These are phyloP conservation scores for Aspergillus oerlinghausenensis DNA, from an alignment of 2,329 filamentous ascomycete species.

Conservation along the genomic window DNA sequence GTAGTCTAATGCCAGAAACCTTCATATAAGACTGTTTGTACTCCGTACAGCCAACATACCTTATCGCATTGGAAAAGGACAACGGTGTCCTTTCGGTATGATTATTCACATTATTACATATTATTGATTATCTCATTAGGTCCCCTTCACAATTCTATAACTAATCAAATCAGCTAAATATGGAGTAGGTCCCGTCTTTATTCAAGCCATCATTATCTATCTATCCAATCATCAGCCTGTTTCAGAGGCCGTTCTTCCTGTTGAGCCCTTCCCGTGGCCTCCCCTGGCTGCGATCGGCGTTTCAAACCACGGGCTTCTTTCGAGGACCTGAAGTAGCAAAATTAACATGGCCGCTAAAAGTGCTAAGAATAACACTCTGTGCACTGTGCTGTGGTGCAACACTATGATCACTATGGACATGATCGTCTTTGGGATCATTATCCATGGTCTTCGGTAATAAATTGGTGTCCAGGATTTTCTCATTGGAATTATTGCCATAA, in stretches of 20 bases:
- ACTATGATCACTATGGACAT: not conserved
- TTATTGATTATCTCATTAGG: not conserved
- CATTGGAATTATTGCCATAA: not conserved
- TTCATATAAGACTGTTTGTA: not conserved
- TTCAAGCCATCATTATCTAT: not conserved
- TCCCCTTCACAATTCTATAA: not conserved
- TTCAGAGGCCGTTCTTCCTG: not conserved
- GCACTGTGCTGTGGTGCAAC: not conserved
- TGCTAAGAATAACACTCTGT: not conserved
- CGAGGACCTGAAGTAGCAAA: not conserved
- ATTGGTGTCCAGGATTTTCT: not conserved
- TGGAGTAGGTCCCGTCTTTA: not conserved
- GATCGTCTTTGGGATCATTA: not conserved
- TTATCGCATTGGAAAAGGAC: not conserved
- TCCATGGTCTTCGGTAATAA: not conserved
- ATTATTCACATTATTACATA: not conserved
- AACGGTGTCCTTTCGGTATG: not conserved
- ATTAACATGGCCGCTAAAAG: not conserved
- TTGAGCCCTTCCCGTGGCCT: conserved; percentile 2
- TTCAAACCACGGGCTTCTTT: conserved; percentile 3
- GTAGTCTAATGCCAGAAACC: not conserved
- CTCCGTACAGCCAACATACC: not conserved
- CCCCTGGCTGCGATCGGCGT: conserved; percentile 5
- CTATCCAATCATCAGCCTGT: not conserved
- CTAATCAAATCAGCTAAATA: not conserved